These are phyloP conservation scores for Xylariaceae sp. DNA, from an alignment of 2,329 filamentous ascomycete species.

Conservation along the genomic window DNA sequence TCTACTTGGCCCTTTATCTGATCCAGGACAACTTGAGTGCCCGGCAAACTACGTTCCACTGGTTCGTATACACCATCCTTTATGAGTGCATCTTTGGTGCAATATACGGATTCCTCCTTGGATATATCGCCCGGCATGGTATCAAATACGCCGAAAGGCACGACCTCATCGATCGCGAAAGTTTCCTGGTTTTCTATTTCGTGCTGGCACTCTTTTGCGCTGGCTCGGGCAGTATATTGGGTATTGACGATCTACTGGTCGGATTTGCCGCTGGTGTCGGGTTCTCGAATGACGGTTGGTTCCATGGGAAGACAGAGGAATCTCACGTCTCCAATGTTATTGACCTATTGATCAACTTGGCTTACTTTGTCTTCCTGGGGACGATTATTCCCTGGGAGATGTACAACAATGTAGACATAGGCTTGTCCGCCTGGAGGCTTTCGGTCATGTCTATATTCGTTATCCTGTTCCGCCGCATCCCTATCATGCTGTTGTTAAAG, in stretches of 20 bases:
- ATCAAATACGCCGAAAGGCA: constrained; percentile 83
- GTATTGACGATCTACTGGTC: constrained; percentile 88
- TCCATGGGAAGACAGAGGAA: constrained; percentile 95
- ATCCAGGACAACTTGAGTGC: constrained; percentile 73
- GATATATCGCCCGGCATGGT: constrained; percentile 83
- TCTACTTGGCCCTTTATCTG: constrained; percentile 88
- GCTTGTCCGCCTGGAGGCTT: constrained; percentile 80
- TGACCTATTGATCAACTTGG: constrained; percentile 90
- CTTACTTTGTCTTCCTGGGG: constrained; percentile 97
- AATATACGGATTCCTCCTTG: constrained; percentile 79
- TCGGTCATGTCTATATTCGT: constrained; percentile 93
- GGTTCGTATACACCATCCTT: constrained; percentile 82
- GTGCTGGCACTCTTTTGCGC: constrained; percentile 93
- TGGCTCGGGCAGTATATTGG: constrained; percentile 84
- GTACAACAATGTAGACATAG: constrained; percentile 72
- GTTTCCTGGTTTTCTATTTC: constrained; percentile 98
- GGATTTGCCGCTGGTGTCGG: constrained; percentile 96
- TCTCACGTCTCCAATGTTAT: constrained; percentile 99
- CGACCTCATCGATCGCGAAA: constrained; percentile 89
- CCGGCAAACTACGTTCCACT: constrained; percentile 70
- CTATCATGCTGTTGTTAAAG: constrained; percentile 87
- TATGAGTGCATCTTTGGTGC: constrained; percentile 96
- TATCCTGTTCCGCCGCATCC: constrained; percentile 91
- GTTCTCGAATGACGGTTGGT: constrained; percentile 99
- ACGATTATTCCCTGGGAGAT: constrained; percentile 95